Conservation (phyloP, 2,329 filamentous ascomycete genomes). For the Cladosporium cucumerinum region DNA sequence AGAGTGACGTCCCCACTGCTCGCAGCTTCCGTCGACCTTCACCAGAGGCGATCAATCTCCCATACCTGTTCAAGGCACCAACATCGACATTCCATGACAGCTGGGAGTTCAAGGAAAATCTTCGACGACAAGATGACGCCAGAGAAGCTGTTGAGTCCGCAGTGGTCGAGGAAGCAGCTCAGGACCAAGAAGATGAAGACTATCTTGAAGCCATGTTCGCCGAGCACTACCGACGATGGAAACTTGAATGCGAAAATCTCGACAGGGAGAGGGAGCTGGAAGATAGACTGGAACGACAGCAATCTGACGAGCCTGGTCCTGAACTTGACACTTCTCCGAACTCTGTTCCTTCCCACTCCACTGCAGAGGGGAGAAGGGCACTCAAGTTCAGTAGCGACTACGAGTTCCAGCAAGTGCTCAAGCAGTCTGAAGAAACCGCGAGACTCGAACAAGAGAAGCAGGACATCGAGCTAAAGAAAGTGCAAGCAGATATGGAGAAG, state of each 20-base stretch:
- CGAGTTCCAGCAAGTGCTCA: constrained; percentile 67
- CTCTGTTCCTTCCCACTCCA: constrained; percentile 35
- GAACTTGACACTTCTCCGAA: constrained; percentile 46
- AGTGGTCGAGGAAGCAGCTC: constrained; percentile 25
- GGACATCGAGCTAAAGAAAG: constrained; percentile 56
- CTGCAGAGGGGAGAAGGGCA: constrained; percentile 52
- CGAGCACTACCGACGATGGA: constrained; percentile 41
- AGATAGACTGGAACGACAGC: constrained; percentile 35
- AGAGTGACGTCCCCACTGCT: constrained; percentile 20
- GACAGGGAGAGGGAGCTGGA: constrained; percentile 42
- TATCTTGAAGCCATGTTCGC: constrained; percentile 34
- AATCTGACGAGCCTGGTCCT: constrained; percentile 32
- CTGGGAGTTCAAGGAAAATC: constrained; percentile 37
- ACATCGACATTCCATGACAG: constrained; percentile 40
- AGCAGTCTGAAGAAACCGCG: constrained; percentile 71
- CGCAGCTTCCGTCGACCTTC: constrained; percentile 32
- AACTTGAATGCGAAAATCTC: constrained; percentile 38
- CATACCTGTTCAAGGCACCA: constrained; percentile 42
- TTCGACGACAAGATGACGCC: constrained; percentile 33
- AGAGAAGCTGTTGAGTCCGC: constrained; percentile 36
- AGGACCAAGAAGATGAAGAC: constrained; percentile 33
- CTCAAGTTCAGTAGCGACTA: constrained; percentile 66
- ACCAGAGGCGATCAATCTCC: constrained; percentile 43
- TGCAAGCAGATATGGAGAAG: constrained; percentile 70
- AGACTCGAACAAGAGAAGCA: constrained; percentile 60